Percentiles rank a stretch among this genome's conserved stretches.
phyloP scores from a whole-genome alignment of 169 alveolate genomes.

The Perkinsus marinus region DNA sequence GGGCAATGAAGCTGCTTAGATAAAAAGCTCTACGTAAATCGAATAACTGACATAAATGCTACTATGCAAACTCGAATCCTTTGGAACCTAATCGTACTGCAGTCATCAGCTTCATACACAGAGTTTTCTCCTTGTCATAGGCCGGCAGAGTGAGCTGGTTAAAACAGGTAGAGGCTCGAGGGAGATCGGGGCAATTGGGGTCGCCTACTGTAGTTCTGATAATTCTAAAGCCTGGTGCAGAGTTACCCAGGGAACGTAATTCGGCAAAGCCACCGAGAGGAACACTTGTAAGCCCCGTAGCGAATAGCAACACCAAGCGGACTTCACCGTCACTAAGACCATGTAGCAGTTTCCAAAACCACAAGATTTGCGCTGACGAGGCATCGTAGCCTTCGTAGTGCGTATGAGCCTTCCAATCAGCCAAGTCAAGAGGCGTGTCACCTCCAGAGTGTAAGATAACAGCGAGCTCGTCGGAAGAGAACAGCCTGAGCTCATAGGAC shows the following conservation, averaged over 20 bases:
- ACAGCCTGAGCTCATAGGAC: background rate
- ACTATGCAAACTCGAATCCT: background rate
- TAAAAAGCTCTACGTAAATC: too few relatives aligned
- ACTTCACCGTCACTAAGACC: background rate
- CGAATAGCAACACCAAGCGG: background rate
- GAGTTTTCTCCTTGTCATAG: background rate
- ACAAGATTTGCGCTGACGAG: background rate
- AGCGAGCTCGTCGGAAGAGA: background rate
- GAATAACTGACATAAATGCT: background rate
- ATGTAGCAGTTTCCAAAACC: background rate
- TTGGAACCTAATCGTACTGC: background rate
- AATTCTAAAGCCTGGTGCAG: background rate
- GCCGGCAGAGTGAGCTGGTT: background rate
- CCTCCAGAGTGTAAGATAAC: background rate
- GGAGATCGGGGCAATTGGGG: background rate
- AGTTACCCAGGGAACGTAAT: background rate
- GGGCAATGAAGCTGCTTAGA: too few relatives aligned
- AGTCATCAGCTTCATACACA: background rate
- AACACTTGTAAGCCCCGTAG: background rate
- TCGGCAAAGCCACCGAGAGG: background rate
- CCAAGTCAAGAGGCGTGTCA: background rate
- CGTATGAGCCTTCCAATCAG: background rate
- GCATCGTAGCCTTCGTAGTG: background rate
- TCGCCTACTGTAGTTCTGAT: background rate
- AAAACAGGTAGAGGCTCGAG: background rate